Base-by-base conservation (phyloP, 176 grass and related monocot genomes). In the Oryza glumipatula region DNA sequence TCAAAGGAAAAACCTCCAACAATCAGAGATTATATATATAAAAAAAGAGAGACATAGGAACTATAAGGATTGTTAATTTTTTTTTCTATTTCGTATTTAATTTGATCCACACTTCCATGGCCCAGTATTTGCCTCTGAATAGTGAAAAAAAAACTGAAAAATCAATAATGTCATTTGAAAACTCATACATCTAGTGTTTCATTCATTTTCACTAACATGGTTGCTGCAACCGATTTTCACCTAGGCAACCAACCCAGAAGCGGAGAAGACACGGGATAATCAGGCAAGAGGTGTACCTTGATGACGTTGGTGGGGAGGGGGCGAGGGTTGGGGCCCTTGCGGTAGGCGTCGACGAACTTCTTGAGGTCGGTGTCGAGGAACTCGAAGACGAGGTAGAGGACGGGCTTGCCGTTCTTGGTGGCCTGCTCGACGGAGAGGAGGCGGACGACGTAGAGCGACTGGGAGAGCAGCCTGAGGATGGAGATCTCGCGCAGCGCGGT, bases 371-470 rank as follows among this genome's bases (percentile, higher is more conserved):
- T 92, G 54, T 99, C 96, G 41, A 99, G 82, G 84, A 92, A 96
- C 89, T 99, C 93, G 35, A 96, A 99, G 77, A 99, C 91, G 24
- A 99, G 89, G 83, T 99, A 99, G 39, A 99, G 91, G 19, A 96
- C 0, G 19, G 89, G 88, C 84, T 91, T 99, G 61, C 88, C 89
- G 52, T 92, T 90, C 89, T 96, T 92, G 80, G 70, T 38, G 63
- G 91, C 81, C 80, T 94, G 83, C 83, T 96, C 89, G 80, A 99
- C 96, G 81, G 88, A 80, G 64, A 99, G 86, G 77, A 99, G 91
- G 58, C 91, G 84, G 78, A 99, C 96, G 75, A 99, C 80, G 93
- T 96, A 96, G 89, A 99, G 68, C 80, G 89, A 94, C 81, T 81
- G 86, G 68, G 96, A 94, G 72, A 99, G 93, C 78, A 96, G 86